Evolutionary conservation across 169 alveolate genomes (phyloP).

Genomic region (Hammondia hammondi): DNA sequence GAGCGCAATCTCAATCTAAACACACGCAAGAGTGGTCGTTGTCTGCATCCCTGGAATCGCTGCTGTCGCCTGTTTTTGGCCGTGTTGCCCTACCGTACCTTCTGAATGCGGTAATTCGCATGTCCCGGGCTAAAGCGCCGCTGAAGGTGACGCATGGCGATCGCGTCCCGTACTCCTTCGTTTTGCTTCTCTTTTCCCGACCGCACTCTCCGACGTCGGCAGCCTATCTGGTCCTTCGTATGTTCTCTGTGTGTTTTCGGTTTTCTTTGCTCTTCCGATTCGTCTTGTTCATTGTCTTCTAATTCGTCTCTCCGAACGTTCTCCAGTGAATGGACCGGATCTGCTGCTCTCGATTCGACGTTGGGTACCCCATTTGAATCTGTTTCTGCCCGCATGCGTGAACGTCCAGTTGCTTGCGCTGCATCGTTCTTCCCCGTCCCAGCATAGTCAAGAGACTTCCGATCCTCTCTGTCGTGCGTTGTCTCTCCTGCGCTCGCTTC

Average conservation of each 20-base stretch:
- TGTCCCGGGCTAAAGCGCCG: slow-evolving; percentile 40
- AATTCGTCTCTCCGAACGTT: not conserved
- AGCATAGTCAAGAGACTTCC: not conserved
- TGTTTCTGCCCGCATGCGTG: not conserved
- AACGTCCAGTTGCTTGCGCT: not conserved
- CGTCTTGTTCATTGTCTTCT: not conserved
- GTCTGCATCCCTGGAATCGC: not conserved
- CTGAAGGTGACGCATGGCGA: slow-evolving; percentile 38
- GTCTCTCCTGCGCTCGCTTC: not conserved
- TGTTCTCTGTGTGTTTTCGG: not conserved
- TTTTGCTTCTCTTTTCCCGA: not conserved
- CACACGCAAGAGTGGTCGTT: not conserved
- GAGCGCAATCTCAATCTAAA: too few relatives aligned
- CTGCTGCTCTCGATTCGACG: not conserved
- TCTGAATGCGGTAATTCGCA: slow-evolving; percentile 20
- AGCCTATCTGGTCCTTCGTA: not conserved
- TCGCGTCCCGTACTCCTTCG: not conserved
- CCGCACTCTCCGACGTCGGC: not conserved
- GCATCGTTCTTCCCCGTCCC: not conserved
- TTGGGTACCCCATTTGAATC: not conserved
- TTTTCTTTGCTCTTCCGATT: not conserved
- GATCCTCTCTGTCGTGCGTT: too few relatives aligned
- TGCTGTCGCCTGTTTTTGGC: not conserved
- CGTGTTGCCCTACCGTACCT: not conserved
- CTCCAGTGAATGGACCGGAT: not conserved